These are phyloP conservation scores for Diplosphaera chodatii DNA, from an alignment of 139 green algal species.

Conservation along the genomic window DNA sequence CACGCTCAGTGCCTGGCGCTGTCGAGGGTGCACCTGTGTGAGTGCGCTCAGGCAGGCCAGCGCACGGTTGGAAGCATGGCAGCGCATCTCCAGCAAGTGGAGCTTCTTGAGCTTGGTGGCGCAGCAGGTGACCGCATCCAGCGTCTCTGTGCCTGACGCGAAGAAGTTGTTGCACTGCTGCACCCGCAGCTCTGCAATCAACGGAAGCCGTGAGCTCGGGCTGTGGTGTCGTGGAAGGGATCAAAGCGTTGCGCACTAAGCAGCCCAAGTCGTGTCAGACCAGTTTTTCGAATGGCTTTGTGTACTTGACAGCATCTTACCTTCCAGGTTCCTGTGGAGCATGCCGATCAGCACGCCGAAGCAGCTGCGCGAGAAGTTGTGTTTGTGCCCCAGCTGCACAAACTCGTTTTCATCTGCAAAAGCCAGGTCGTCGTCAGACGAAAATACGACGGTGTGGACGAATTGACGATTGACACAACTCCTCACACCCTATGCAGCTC, in stretches of 20 bases:
- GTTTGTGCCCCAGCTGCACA: slow-evolving; percentile 43
- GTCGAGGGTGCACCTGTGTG: slow-evolving; percentile 34
- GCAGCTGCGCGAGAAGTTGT: slow-evolving; percentile 45
- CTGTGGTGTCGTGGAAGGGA: too few relatives aligned
- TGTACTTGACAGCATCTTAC: too few relatives aligned
- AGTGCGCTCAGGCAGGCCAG: slow-evolving; percentile 32
- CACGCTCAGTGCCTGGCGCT: too few relatives aligned
- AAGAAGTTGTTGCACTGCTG: slow-evolving; percentile 54
- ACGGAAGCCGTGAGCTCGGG: too few relatives aligned
- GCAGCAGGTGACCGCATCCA: slow-evolving; percentile 19
- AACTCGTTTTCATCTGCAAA: slow-evolving; percentile 48
- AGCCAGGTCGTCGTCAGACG: too few relatives aligned
- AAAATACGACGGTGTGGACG: too few relatives aligned
- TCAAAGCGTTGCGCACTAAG: too few relatives aligned
- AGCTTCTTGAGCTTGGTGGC: slow-evolving; percentile 24
- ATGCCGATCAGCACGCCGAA: slow-evolving; percentile 42
- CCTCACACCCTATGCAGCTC: too few relatives aligned
- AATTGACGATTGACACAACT: too few relatives aligned
- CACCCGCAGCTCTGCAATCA: slow-evolving; percentile 43
- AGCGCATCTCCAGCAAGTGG: slow-evolving; percentile 42
- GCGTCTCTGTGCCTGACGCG: too few relatives aligned
- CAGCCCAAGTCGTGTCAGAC: too few relatives aligned
- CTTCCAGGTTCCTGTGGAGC: slow-evolving; percentile 28
- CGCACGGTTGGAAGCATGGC: slow-evolving; percentile 17
- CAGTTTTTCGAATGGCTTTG: too few relatives aligned